Percentiles rank a stretch among this genome's conserved stretches.
phyloP scores from a whole-genome alignment of 225 moss, liverwort and hornwort species.

The Physcomitrium patens region DNA sequence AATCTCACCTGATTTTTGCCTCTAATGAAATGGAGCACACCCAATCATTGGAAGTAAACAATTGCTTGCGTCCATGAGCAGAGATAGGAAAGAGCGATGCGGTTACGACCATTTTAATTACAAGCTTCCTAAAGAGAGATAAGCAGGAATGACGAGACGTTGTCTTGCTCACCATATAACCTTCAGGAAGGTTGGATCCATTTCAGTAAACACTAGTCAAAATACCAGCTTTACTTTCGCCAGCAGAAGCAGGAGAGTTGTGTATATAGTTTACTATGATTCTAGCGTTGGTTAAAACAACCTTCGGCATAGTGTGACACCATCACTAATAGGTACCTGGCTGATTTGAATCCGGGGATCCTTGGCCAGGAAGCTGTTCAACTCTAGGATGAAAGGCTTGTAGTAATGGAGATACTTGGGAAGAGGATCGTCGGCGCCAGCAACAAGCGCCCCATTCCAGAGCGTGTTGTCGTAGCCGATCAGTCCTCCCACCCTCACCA shows the following conservation, averaged over 20 bases:
- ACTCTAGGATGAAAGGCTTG: conserved; percentile 70
- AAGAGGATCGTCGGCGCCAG: conserved; percentile 44
- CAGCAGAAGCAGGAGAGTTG: too few relatives aligned
- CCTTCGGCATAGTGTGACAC: conserved; percentile 80
- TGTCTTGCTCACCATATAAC: too few relatives aligned
- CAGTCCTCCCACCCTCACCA: conserved; percentile 65
- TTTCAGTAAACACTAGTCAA: too few relatives aligned
- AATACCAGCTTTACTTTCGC: too few relatives aligned
- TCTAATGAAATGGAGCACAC: too few relatives aligned
- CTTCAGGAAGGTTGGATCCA: too few relatives aligned
- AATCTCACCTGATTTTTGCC: too few relatives aligned
- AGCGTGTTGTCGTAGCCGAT: conserved; percentile 94
- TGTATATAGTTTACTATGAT: not conserved
- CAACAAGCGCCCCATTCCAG: conserved; percentile 72
- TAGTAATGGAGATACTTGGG: conserved; percentile 64
- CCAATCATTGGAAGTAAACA: too few relatives aligned
- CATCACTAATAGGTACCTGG: conserved; percentile 85
- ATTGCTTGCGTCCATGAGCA: not conserved
- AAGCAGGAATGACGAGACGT: not conserved
- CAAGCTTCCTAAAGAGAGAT: not conserved
- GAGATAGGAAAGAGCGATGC: conserved; percentile 12
- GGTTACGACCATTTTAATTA: conserved; percentile 20
- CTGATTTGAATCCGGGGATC: conserved; percentile 76
- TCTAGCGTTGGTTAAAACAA: conserved; percentile 18
- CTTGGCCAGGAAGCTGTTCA: conserved; percentile 66